Percentiles rank a stretch among this genome's conserved stretches.
phyloP scores from a whole-genome alignment of 225 moss, liverwort and hornwort genomes.

The Lunularia cruciata region DNA sequence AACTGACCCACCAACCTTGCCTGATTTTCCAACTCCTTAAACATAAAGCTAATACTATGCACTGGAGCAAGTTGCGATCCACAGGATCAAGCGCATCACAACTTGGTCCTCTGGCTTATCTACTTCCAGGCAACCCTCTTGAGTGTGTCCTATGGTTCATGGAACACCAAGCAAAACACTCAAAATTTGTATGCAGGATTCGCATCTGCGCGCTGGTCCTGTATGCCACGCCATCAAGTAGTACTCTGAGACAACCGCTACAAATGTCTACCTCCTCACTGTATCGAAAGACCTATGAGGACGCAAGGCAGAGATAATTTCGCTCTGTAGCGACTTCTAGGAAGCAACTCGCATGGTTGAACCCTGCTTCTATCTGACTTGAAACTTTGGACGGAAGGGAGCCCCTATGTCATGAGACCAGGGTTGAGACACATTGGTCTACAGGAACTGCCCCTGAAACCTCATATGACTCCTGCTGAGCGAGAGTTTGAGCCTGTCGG shows the following conservation, averaged over 20 bases:
- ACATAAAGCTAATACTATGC: not conserved
- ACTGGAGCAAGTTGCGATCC: slow-evolving; percentile 1
- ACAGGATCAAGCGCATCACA: slow-evolving; percentile 3
- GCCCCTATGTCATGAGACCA: slow-evolving; percentile 73
- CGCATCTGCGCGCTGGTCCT: slow-evolving; percentile 26
- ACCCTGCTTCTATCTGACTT: slow-evolving; percentile 29
- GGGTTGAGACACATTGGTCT: slow-evolving; percentile 67
- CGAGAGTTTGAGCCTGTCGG: slow-evolving; percentile 87
- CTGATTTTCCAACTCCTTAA: not conserved
- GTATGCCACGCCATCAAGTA: slow-evolving; percentile 23
- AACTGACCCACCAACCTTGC: not conserved
- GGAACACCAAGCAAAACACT: slow-evolving; percentile 27
- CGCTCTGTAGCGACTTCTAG: slow-evolving; percentile 22
- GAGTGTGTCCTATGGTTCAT: slow-evolving; percentile 20
- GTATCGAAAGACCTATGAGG: slow-evolving; percentile 6
- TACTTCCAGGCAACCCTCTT: slow-evolving; percentile 8
- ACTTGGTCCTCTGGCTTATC: slow-evolving; percentile 6
- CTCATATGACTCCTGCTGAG: slow-evolving; percentile 79
- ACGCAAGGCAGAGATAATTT: slow-evolving; percentile 3
- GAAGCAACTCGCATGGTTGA: slow-evolving; percentile 30
- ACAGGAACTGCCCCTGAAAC: slow-evolving; percentile 57
- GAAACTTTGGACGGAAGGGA: slow-evolving; percentile 93
- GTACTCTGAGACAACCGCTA: slow-evolving; percentile 14
- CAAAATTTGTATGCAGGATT: slow-evolving; percentile 30
- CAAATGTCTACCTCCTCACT: slow-evolving; percentile 1